phyloP scores from a whole-genome alignment of 208 protist genomes.

The Acanthamoeba lenticulata region DNA sequence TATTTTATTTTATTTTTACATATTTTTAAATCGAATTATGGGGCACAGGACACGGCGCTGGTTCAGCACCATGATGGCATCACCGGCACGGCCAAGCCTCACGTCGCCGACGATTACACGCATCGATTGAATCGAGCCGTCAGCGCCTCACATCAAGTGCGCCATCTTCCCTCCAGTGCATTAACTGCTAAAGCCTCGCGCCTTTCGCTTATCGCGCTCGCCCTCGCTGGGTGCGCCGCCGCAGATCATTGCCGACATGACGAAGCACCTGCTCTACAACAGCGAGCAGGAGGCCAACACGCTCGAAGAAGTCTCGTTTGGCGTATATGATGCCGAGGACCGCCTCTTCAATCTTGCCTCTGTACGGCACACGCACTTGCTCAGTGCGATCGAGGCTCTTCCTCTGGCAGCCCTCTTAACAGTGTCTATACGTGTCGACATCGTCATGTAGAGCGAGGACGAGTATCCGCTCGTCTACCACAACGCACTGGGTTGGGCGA shows the following conservation, averaged over 20 bases:
- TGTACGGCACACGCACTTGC: not conserved
- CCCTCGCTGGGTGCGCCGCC: not conserved
- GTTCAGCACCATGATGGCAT: constrained; percentile 73
- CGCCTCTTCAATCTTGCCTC: not conserved
- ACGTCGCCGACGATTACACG: constrained; percentile 74
- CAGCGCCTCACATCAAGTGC: not conserved
- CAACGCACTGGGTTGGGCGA: constrained; percentile 49
- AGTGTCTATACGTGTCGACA: not conserved
- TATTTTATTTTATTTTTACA: not conserved
- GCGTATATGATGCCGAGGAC: constrained; percentile 29
- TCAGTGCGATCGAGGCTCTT: not conserved
- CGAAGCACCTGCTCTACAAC: constrained; percentile 5
- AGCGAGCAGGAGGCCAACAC: not conserved
- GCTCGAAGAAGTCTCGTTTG: not conserved
- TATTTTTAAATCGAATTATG: not conserved
- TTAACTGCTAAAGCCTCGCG: not conserved
- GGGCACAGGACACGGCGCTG: not conserved
- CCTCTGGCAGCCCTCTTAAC: not conserved
- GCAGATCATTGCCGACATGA: not conserved
- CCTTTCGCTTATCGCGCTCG: not conserved
- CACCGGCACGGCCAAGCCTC: constrained; percentile 70
- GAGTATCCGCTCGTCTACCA: constrained; percentile 48
- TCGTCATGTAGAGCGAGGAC: not conserved
- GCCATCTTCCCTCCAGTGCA: not conserved
- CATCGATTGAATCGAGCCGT: constrained; percentile 18